These are phyloP conservation scores for Fusarium illudens DNA, from an alignment of 2,329 filamentous ascomycete species.

Conservation along the genomic window DNA sequence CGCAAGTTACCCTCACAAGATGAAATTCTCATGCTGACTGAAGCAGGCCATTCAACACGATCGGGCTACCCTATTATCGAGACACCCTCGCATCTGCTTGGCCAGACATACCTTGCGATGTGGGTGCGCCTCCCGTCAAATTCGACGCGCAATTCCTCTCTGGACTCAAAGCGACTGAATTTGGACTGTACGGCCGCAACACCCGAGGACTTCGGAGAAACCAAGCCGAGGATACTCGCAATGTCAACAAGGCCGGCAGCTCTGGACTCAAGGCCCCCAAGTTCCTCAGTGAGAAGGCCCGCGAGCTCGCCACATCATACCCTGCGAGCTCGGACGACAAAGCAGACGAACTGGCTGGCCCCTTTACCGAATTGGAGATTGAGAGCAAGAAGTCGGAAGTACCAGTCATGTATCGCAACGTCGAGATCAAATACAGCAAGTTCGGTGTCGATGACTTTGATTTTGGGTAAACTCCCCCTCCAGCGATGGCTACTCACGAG, in stretches of 20 bases:
- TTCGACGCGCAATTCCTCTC: conserved; percentile 76
- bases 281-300: conserved; percentile 92
- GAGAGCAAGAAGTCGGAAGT: conserved; percentile 82
- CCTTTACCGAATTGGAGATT: conserved; percentile 73
- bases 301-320: conserved; percentile 66
- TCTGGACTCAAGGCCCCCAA: conserved; percentile 78
- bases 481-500: not conserved
- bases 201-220: conserved; percentile 78
- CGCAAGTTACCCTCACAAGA: conserved; percentile 56
- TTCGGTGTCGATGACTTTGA: conserved; percentile 99
- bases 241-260: conserved; percentile 65
- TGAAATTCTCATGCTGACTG: conserved; percentile 3
- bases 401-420: conserved; percentile 87
- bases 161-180: conserved; percentile 74
- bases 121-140: conserved; percentile 81
- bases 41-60: conserved; percentile 76
- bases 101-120: conserved; percentile 86
- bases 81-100: conserved; percentile 88
- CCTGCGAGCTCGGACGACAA: conserved; percentile 53
- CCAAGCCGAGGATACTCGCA: conserved; percentile 81
- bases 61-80: conserved; percentile 94
- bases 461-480: conserved; percentile 73
- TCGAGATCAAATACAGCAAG: conserved; percentile 98
- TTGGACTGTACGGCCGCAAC: conserved; percentile 82
- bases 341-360: conserved; percentile 67